Base-by-base conservation (phyloP, 2,329 filamentous ascomycete genomes). In the Aspergillus pseudoviridinutans region DNA sequence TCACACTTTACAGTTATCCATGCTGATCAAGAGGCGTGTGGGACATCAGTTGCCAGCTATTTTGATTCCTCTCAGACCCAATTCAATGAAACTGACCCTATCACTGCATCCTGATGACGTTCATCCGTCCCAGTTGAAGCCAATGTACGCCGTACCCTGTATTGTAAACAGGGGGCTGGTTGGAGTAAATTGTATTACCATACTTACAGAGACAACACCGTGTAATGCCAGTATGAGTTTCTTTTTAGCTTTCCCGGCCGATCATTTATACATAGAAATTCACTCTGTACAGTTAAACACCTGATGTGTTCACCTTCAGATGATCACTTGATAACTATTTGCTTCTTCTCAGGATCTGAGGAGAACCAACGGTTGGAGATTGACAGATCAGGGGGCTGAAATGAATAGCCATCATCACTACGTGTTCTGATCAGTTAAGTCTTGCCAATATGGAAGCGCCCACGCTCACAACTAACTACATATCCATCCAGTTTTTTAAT, bases 311-410 rank as follows among this genome's bases (percentile, higher is more conserved):
- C 35, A n/a, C 12, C 42, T 27, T 12, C 42, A 54, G 51, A 57
- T 65, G 58, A 61, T 64, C 56, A 53, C 41, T 59, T 58, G 51
- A 51, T 53, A 12, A 41, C 29, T 54, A 3, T 55, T 60, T 58
- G 38, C 52, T 58, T 53, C 14, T n/a, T 25, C 25, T n/a, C 29
- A 25, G 17, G 32, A 20, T 17, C 42, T n/a, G 14, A 20, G 29
- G 4, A 28, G 2, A 53, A 27, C 51, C 41, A 25, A 17, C 17
- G 22, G 51, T 22, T 12, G 27, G 22, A 6, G 44, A 10, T 47
- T 47, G 22, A 46, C 10, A 46, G 42, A 17, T 38, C 14, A 38
- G 32, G 32, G 2, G 32, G 24, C 24, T 38, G 32, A 17, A 7
- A 17, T 17, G 32, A 17, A 38, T 7, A 7, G 32, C 17, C 32